These are phyloP conservation scores for Usnea hakonensis DNA, from an alignment of 495 filamentous ascomycete genomes.

Conservation along the genomic window DNA sequence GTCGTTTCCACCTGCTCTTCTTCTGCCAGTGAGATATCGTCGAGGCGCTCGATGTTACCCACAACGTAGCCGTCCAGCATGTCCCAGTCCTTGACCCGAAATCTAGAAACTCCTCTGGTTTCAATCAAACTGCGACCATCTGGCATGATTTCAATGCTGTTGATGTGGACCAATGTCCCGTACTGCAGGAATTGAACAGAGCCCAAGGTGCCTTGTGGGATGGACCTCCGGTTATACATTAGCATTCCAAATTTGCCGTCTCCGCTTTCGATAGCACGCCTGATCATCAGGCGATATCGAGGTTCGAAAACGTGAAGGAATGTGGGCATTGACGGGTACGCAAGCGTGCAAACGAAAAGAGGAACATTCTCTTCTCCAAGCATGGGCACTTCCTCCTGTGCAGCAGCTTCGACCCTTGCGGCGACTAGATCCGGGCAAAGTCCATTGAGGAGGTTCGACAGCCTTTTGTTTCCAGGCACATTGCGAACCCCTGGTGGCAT, in stretches of 20 bases:
- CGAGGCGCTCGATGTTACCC: conserved; percentile 61
- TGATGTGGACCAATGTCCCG: conserved; percentile 69
- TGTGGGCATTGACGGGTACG: conserved; percentile 75
- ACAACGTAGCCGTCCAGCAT: conserved; percentile 70
- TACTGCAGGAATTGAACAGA: conserved; percentile 57
- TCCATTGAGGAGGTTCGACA: conserved; percentile 50
- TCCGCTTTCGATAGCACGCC: conserved; percentile 61
- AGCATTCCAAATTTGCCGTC: conserved; percentile 79
- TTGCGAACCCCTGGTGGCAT: conserved; percentile 48
- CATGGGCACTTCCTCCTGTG: conserved; percentile 42
- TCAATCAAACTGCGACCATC: conserved; percentile 78
- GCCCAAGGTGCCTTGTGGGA: conserved; percentile 52
- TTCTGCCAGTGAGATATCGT: conserved; percentile 72
- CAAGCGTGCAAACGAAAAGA: conserved; percentile 73
- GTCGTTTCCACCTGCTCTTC: conserved; percentile 66
- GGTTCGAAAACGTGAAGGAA: conserved; percentile 90
- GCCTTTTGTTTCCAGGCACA: conserved; percentile 53
- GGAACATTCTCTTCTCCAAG: conserved; percentile 55
- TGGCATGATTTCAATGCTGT: conserved; percentile 59
- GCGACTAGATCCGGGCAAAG: conserved; percentile 62
- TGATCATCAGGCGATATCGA: conserved; percentile 80
- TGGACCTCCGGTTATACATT: conserved; percentile 51
- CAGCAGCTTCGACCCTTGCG: conserved; percentile 43
- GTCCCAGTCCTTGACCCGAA: conserved; percentile 57
- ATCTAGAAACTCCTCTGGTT: conserved; percentile 65